phyloP scores from a whole-genome alignment of 192 early-diverging fungal species.

The Gamsiella multidivaricata region DNA sequence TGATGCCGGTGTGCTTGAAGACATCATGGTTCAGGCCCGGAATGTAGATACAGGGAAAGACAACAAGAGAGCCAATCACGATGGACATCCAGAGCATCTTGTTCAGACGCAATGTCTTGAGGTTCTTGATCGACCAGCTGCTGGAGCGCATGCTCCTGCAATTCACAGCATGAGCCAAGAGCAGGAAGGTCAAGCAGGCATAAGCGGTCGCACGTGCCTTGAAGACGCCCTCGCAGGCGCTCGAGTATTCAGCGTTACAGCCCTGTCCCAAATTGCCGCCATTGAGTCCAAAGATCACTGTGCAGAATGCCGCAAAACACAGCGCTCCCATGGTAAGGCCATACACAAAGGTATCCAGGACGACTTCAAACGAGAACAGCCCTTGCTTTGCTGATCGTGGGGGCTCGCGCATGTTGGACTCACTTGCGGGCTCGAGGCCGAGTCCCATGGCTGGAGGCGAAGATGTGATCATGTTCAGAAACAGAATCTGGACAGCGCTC shows the following conservation, averaged over 20 bases:
- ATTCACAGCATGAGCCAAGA: conserved; percentile 83
- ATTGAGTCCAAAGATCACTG: conserved; percentile 72
- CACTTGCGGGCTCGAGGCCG: conserved; percentile 73
- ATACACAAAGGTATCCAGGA: conserved; percentile 77
- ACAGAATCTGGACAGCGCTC: conserved; percentile 82
- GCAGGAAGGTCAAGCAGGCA: conserved; percentile 73
- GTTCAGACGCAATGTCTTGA: conserved; percentile 34
- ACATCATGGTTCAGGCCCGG: conserved; percentile 51
- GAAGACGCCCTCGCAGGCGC: conserved; percentile 70
- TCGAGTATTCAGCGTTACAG: conserved; percentile 58
- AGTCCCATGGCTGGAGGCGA: conserved; percentile 87
- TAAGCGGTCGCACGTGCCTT: conserved; percentile 79
- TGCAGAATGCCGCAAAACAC: conserved; percentile 70
- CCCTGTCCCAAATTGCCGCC: conserved; percentile 66
- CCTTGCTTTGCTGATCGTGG: conserved; percentile 72
- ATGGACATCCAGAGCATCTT: conserved; percentile 62
- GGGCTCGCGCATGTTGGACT: conserved; percentile 77
- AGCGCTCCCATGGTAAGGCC: conserved; percentile 73
- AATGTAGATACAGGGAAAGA: conserved; percentile 35
- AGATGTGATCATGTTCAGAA: conserved; percentile 83
- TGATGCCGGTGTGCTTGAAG: conserved; percentile 42
- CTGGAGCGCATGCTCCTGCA: conserved; percentile 76
- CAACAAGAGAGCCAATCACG: conserved; percentile 60
- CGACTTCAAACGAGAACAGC: conserved; percentile 74
- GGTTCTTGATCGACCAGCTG: conserved; percentile 57